Evolutionary conservation across 768 basidiomycete genomes (phyloP), one percentile per base, ranked within the genome.

Genomic region (Pluteus cervinus): DNA sequence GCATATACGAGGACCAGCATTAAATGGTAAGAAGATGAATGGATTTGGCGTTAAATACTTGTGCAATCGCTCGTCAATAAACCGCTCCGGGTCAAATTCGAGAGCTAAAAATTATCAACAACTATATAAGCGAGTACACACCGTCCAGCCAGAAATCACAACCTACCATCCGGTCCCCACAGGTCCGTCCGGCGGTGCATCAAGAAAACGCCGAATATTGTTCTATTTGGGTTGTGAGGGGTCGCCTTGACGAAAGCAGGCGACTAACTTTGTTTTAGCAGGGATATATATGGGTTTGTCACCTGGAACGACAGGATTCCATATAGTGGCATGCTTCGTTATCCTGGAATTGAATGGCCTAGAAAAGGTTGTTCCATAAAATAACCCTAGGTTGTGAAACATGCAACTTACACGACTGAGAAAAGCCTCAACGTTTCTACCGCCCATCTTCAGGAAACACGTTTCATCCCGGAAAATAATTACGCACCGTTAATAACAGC

Each of bases 131-230:
- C 29, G 31, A 17, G 15, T 29, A 23, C 4, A 24, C 14, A 2
- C 9, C 2, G 18, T 2, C 18, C 8, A 2, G 5, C 24, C 14
- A 21, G 25, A 14, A 36, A 31, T n/a, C 34, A 28, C 25, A 21
- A 30, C 60, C 4, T 45, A 78, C 78, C 79, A 49, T 81, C 79
- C 1, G 78, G 76, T 0, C 81, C 81, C 81, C 81, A 83, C 2
- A 79, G 63, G 44, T 80, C 76, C 34, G 55, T 65, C 22, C 78
- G 63, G 5, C 79, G 65, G 24, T 84, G 81, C 76, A 81, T 79
- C 22, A 73, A 54, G 41, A 68, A 61, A 4, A 77, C 65, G 6
- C 70, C 66, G 46, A 76, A 81, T 0, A 54, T 41, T 17, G 58
- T 45, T 29, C 74, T 72, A 24, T 25, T 11, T 18, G 12, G 18